Conservation (phyloP, 2,329 filamentous ascomycete genomes). For the Phaeosphaeriaceae sp. region DNA sequence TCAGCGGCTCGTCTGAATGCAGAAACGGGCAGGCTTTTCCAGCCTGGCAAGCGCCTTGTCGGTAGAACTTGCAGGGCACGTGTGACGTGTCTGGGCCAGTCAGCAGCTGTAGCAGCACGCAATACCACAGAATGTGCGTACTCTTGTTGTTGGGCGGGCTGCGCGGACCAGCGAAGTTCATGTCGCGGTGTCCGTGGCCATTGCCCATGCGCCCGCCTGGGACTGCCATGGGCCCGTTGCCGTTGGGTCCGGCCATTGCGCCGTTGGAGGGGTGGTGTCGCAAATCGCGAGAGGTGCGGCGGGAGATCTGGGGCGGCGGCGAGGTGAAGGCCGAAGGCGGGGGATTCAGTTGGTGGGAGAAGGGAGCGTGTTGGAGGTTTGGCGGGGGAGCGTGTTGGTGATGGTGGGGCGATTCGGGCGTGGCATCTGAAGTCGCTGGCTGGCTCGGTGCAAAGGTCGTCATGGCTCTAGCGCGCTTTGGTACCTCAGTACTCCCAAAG, state of each 20-base stretch:
- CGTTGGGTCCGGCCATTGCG: slow-evolving; percentile 45
- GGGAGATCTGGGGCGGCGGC: slow-evolving; percentile 31
- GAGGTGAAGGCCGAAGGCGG: slow-evolving; percentile 19
- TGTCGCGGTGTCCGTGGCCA: slow-evolving; percentile 44
- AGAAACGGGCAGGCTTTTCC: slow-evolving; percentile 96
- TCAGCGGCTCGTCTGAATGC: slow-evolving; percentile 84
- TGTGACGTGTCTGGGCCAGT: slow-evolving; percentile 81
- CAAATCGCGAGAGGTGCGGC: slow-evolving; percentile 42
- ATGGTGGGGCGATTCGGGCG: slow-evolving; percentile 40
- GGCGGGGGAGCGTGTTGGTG: slow-evolving; percentile 39
- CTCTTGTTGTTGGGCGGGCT: slow-evolving; percentile 61
- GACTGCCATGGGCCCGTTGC: slow-evolving; percentile 47
- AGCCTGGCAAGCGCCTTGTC: slow-evolving; percentile 93
- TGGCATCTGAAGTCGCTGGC: slow-evolving; percentile 22
- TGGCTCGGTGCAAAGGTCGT: slow-evolving; percentile 35
- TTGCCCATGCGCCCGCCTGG: slow-evolving; percentile 41
- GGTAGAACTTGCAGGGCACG: slow-evolving; percentile 99
- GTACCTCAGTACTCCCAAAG: slow-evolving; percentile 6
- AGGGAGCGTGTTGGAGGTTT: slow-evolving; percentile 30
- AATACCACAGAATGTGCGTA: slow-evolving; percentile 23
- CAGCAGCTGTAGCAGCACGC: slow-evolving; percentile 12
- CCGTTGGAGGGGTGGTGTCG: slow-evolving; percentile 36
- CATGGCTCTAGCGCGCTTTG: slow-evolving; percentile 26
- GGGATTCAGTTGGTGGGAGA: slow-evolving; percentile 33
- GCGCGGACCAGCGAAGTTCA: slow-evolving; percentile 51